phyloP scores from a whole-genome alignment of 23 red algal genomes.

The Gracilaria caudata region DNA sequence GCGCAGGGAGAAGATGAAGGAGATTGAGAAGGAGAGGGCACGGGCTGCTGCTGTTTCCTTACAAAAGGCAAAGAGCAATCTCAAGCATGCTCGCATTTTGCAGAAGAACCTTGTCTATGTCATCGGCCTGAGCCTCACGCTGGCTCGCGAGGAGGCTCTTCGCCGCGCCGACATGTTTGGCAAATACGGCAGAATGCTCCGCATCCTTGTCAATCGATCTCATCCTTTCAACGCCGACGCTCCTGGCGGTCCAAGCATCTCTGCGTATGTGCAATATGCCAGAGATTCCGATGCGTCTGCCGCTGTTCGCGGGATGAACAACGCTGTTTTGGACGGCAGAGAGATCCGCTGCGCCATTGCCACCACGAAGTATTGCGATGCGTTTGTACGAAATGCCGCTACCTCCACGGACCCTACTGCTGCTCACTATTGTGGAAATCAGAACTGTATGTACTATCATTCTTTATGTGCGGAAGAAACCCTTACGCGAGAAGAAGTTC shows the following conservation, averaged over 20 bases:
- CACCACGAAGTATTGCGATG: slow-evolving; percentile 94
- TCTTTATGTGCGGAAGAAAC: slow-evolving; percentile 63
- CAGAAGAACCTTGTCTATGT: slow-evolving; percentile 90
- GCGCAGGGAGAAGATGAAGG: slow-evolving; percentile 66
- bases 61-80: slow-evolving; percentile 69
- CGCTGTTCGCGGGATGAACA: slow-evolving; percentile 80
- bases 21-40: slow-evolving; percentile 79
- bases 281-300: slow-evolving; percentile 75
- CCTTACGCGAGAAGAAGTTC: slow-evolving; percentile 71
- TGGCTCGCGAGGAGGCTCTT: slow-evolving; percentile 83
- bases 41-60: slow-evolving; percentile 51
- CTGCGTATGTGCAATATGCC: slow-evolving; percentile 89
- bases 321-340: slow-evolving; percentile 82
- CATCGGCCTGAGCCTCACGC: slow-evolving; percentile 69
- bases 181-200: slow-evolving; percentile 79
- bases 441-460: slow-evolving; percentile 90
- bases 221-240: slow-evolving; percentile 75
- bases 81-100: slow-evolving; percentile 85
- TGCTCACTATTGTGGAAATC: slow-evolving; percentile 80
- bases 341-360: slow-evolving; percentile 85
- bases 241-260: slow-evolving; percentile 79
- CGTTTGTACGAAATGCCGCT: slow-evolving; percentile 69
- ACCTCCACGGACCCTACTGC: slow-evolving; percentile 33
- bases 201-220: slow-evolving; percentile 87
- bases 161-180: slow-evolving; percentile 92